Conservation (phyloP, 768 basidiomycete species). For the Leucosporidium yakuticum region DNA sequence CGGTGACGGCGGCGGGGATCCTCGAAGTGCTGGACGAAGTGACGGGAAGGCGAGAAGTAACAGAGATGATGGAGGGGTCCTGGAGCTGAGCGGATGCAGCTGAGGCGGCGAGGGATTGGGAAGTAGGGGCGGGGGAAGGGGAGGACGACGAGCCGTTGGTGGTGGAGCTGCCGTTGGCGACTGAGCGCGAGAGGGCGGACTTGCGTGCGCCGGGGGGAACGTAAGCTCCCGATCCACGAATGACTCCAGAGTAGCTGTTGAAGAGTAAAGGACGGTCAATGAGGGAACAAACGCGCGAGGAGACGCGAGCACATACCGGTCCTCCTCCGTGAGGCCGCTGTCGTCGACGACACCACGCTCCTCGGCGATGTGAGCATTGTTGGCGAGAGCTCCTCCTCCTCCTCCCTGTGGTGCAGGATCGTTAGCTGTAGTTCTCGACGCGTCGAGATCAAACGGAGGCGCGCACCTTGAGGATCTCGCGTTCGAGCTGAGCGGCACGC, state of each 20-base stretch:
- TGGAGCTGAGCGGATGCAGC: slow-evolving; percentile 18
- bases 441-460: neutral
- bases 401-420: neutral
- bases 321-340: slow-evolving; percentile 81
- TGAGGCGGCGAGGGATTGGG: slow-evolving; percentile 6
- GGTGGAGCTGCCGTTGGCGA: neutral
- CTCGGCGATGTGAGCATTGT: slow-evolving; percentile 81
- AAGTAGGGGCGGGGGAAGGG: neutral
- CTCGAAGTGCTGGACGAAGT: slow-evolving; percentile 12
- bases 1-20: slow-evolving; percentile 38
- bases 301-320: slow-evolving; percentile 60
- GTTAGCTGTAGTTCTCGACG: neutral
- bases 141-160: slow-evolving; percentile 6
- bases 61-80: neutral
- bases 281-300: slow-evolving; percentile 34
- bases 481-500: slow-evolving; percentile 78
- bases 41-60: neutral
- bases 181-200: slow-evolving; percentile 23
- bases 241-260: slow-evolving; percentile 81
- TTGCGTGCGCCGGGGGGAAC: slow-evolving; percentile 86
- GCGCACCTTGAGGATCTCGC: slow-evolving; percentile 79
- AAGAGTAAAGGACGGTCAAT: slow-evolving; percentile 20
- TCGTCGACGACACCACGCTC: slow-evolving; percentile 68
- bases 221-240: slow-evolving; percentile 80
- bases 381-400: slow-evolving; percentile 43